Conservation (phyloP, 208 protist genomes). For the Wallacemonas sp. region DNA sequence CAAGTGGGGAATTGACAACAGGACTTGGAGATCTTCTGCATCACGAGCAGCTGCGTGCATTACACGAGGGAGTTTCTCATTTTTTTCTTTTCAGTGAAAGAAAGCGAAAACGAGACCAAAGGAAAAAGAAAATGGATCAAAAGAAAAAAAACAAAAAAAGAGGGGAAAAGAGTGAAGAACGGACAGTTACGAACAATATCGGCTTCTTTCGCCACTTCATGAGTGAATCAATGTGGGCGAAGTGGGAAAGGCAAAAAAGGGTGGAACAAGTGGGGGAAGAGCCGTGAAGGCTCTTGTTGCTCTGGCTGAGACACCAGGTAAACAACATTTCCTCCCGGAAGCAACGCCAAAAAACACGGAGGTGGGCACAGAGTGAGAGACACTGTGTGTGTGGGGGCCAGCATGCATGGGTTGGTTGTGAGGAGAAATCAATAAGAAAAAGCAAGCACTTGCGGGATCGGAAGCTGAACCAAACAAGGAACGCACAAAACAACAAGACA, state of each 20-base stretch:
- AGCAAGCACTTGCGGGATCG: not conserved
- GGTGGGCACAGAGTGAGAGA: constrained; percentile 1
- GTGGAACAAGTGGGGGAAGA: too few relatives aligned
- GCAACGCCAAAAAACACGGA: too few relatives aligned
- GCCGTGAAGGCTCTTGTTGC: too few relatives aligned
- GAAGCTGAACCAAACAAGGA: too few relatives aligned
- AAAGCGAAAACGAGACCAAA: not conserved
- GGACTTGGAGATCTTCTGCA: too few relatives aligned
- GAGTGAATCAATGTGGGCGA: too few relatives aligned
- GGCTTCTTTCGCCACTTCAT: not conserved
- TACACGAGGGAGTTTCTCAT: not conserved
- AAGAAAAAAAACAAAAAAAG: constrained; percentile 24
- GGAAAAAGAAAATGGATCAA: constrained; percentile 19
- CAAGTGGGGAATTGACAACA: too few relatives aligned
- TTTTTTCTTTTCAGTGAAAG: not conserved
- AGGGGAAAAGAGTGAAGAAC: constrained; percentile 23
- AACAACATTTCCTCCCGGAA: too few relatives aligned
- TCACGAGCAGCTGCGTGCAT: too few relatives aligned
- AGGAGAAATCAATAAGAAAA: constrained; percentile 1
- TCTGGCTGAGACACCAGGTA: too few relatives aligned
- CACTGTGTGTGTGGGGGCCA: not conserved
- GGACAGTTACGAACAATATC: constrained; percentile 13
- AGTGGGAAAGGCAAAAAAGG: not conserved
- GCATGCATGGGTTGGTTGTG: too few relatives aligned
- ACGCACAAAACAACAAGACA: too few relatives aligned